Evolutionary conservation across 768 basidiomycete species (phyloP).

Genomic region (Tricholoma furcatifolium): DNA sequence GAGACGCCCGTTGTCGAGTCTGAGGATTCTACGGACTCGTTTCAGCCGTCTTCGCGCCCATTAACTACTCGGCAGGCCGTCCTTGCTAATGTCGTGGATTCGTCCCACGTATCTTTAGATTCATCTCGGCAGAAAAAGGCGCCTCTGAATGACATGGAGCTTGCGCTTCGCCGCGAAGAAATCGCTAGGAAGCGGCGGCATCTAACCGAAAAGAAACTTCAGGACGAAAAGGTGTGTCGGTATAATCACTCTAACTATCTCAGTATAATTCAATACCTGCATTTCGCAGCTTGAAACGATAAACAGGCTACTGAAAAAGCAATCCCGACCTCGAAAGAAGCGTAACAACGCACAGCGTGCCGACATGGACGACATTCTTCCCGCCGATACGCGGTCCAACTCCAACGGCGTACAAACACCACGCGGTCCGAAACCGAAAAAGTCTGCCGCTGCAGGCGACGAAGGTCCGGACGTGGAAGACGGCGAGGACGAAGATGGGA

Average conservation of each 20-base stretch:
- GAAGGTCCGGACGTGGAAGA: conserved; percentile 34
- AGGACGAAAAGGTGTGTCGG: conserved; percentile 72
- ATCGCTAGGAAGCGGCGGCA: conserved; percentile 81
- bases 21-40: conserved; percentile 33
- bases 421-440: conserved; percentile 7
- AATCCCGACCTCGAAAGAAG: conserved; percentile 64
- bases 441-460: not conserved
- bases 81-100: conserved; percentile 64
- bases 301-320: conserved; percentile 85
- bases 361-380: conserved; percentile 19
- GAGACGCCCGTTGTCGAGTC: conserved; percentile 30
- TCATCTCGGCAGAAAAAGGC: conserved; percentile 23
- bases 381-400: conserved; percentile 24
- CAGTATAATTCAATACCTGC: not conserved
- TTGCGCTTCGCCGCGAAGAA: conserved; percentile 60
- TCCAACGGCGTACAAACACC: conserved; percentile 18
- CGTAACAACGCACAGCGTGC: conserved; percentile 49
- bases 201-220: conserved; percentile 77
- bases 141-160: conserved; percentile 21
- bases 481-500: conserved; percentile 39
- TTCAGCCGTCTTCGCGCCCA: conserved; percentile 30
- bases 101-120: conserved; percentile 62
- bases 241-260: not conserved
- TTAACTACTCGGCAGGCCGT: conserved; percentile 70
- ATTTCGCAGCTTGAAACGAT: conserved; percentile 74